These are phyloP conservation scores for Pyropia yezoensis DNA, from an alignment of 23 red algal species.

Conservation along the genomic window DNA sequence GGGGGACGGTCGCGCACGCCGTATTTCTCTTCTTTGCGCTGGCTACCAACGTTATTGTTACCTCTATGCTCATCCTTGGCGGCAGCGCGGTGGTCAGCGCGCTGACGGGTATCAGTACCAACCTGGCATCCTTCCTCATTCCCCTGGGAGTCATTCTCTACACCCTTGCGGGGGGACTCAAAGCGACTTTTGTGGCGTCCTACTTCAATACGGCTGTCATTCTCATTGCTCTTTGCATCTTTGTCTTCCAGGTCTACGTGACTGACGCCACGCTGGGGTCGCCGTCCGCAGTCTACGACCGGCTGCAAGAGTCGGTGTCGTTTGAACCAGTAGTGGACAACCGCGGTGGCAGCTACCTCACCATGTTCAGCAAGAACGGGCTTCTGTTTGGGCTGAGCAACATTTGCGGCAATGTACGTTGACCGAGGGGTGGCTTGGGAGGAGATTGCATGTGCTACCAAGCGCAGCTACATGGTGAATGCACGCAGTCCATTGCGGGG, in stretches of 20 bases:
- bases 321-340: conserved; percentile 28
- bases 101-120: conserved; percentile 55
- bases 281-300: conserved; percentile 21
- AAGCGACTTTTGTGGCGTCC: conserved; percentile 71
- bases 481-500: too few relatives aligned
- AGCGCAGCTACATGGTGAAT: too few relatives aligned
- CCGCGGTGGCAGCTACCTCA: conserved; percentile 47
- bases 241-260: conserved; percentile 66
- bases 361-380: conserved; percentile 49
- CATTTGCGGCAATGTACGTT: conserved; percentile 40
- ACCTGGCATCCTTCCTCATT: conserved; percentile 64
- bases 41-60: conserved; percentile 66
- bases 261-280: conserved; percentile 33
- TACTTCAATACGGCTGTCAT: conserved; percentile 86
- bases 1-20: conserved; percentile 34
- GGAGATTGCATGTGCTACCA: too few relatives aligned
- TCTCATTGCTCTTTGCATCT: conserved; percentile 55
- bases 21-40: conserved; percentile 58
- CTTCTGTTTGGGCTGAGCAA: conserved; percentile 71
- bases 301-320: conserved; percentile 1
- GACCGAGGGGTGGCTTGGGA: too few relatives aligned
- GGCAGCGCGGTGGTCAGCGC: conserved; percentile 37
- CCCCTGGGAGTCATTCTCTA: conserved; percentile 78
- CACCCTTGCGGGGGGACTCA: conserved; percentile 71
- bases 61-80: conserved; percentile 65